A percentile compares a stretch with the other conserved stretches of the same genome.
These are phyloP conservation scores for Trichoderma oligosporum DNA, from an alignment of 2,329 filamentous ascomycete species.

Conservation along the genomic window DNA sequence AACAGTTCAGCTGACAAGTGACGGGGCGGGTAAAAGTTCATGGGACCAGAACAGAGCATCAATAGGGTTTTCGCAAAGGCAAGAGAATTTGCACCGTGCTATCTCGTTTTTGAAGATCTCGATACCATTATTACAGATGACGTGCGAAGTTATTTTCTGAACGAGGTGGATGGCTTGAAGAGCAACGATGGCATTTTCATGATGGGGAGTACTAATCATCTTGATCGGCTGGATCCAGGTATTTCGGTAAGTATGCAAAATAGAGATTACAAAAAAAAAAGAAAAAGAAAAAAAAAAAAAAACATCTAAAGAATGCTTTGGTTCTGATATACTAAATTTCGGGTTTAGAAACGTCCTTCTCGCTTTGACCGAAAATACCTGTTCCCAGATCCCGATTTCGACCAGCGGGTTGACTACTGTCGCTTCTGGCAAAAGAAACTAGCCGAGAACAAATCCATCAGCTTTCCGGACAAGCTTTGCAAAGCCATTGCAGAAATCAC, in stretches of 20 bases:
- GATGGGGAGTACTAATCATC: conserved; percentile 61
- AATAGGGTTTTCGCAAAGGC: conserved; percentile 55
- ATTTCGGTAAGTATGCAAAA: conserved; percentile 53
- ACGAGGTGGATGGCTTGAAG: conserved; percentile 67
- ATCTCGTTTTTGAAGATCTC: conserved; percentile 69
- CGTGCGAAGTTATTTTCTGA: conserved; percentile 66
- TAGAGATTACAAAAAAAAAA: no score
- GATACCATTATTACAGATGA: conserved; percentile 60
- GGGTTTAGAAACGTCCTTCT: conserved; percentile 57
- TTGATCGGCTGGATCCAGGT: conserved; percentile 64
- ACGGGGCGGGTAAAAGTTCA: conserved; percentile 34
- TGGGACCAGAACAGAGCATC: conserved; percentile 55
- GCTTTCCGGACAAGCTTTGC: conserved; percentile 54
- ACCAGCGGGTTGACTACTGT: conserved; percentile 57
- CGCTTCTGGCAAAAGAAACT: conserved; percentile 60
- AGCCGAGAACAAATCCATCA: conserved; percentile 50
- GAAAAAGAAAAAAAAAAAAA: no score
- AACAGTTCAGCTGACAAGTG: background rate
- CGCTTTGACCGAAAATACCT: conserved; percentile 65
- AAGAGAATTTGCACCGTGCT: conserved; percentile 60
- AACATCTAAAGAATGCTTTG: no score
- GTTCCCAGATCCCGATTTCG: conserved; percentile 54
- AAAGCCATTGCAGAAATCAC: conserved; percentile 59
- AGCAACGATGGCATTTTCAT: conserved; percentile 70
- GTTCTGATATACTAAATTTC: no score